phyloP scores from a whole-genome alignment of 73 alveolate genomes.

The Stentor roeselii region DNA sequence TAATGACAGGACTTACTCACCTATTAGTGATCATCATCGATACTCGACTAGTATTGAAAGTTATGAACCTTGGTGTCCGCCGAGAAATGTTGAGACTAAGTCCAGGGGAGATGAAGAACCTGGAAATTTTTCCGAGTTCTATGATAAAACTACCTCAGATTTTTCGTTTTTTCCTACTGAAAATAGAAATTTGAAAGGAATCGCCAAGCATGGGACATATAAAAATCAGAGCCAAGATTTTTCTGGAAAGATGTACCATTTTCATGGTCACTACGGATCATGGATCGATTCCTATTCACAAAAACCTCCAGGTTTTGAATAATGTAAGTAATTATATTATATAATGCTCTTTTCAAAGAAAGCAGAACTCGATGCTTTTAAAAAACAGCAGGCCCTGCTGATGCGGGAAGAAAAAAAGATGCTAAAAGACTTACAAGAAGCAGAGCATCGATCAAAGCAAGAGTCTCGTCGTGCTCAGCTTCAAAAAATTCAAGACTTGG shows the following conservation, averaged over 20 bases:
- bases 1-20: not conserved
- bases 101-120: slow-evolving; percentile 4
- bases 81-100: not conserved
- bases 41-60: not conserved
- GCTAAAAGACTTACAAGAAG: not conserved
- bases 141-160: not conserved
- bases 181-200: not conserved
- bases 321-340: not conserved
- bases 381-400: slow-evolving; percentile 11
- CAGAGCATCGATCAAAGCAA: not conserved
- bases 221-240: not conserved
- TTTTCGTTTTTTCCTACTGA: not conserved
- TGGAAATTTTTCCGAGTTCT: not conserved
- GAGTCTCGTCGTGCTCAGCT: not conserved
- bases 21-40: not conserved
- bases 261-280: not conserved
- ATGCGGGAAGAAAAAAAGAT: not conserved
- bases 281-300: not conserved
- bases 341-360: not conserved
- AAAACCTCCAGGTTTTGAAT: not conserved
- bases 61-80: not conserved
- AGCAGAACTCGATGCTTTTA: slow-evolving; percentile 10
- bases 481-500: not conserved
- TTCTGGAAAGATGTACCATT: not conserved
- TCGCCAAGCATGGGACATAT: not conserved